A percentile compares a stretch with the other conserved stretches of the same genome.
Conservation (phyloP, 768 basidiomycete species). For the Psilocybe cyanescens region DNA sequence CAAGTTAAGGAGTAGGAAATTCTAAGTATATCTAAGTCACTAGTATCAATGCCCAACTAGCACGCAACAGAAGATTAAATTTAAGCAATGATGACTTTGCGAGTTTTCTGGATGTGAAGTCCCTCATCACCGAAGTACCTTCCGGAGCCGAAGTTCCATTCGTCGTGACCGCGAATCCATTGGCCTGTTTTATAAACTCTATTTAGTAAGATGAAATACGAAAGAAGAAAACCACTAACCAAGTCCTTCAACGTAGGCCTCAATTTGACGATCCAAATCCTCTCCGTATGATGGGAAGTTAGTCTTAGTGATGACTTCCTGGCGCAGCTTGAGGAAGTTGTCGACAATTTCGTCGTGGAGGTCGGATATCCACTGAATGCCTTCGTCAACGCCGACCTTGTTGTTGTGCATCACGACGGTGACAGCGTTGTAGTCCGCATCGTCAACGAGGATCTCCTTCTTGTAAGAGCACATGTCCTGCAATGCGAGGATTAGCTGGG, state of each 20-base stretch:
- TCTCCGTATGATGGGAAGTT: slow-evolving; percentile 13
- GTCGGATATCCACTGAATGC: slow-evolving; percentile 14
- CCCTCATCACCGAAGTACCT: slow-evolving; percentile 11
- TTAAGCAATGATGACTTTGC: slow-evolving; percentile 13
- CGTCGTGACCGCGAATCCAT: slow-evolving; percentile 17
- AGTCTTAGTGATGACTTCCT: not conserved
- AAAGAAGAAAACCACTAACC: not conserved
- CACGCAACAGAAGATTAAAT: not conserved
- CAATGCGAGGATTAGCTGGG: not conserved
- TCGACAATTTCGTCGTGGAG: slow-evolving; percentile 8
- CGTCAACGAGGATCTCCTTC: slow-evolving; percentile 6
- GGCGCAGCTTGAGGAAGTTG: slow-evolving; percentile 8
- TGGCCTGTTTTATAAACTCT: slow-evolving; percentile 3
- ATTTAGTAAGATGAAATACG: too few species aligned
- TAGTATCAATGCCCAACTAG: not conserved
- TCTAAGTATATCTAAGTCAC: not conserved
- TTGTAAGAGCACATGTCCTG: slow-evolving; percentile 18
- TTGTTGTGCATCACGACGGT: slow-evolving; percentile 15
- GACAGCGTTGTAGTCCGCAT: slow-evolving; percentile 14
- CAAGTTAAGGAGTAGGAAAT: not conserved
- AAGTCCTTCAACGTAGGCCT: slow-evolving; percentile 7
- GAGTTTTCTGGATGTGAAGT: slow-evolving; percentile 11
- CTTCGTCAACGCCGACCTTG: slow-evolving; percentile 7
- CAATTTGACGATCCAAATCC: slow-evolving; percentile 9
- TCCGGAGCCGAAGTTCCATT: slow-evolving; percentile 11